Base-by-base conservation (phyloP, 2,329 filamentous ascomycete genomes). In the Juglanconis sp. region DNA sequence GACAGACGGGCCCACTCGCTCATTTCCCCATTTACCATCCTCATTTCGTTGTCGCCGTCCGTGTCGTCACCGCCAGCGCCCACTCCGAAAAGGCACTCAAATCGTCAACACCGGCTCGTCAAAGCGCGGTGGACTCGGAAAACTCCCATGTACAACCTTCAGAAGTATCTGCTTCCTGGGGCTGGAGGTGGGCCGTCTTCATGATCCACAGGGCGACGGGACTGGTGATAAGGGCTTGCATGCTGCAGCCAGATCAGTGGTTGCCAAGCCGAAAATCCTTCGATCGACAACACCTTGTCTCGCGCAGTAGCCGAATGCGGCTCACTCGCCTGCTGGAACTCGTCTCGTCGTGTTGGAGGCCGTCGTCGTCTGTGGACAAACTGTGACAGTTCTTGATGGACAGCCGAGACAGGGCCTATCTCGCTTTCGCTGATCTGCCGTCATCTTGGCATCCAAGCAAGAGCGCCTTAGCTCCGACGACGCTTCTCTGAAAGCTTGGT, bases 221-320 rank as follows among this genome's bases (percentile, higher is more conserved):
- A 44, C 17, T 24, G 17, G 56, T 52, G 56, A 53, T 46, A 44
- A 36, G 13, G 56, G 11, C 48, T 57, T 61, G 50, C 59, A 51
- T 48, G 35, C 47, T 65, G 55, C 55, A 42, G 47, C 46, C 15
- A 32, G 51, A 56, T 56, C 58, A 49, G 17, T 24, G 17, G 17
- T 24, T 24, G 17, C 17, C 50, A 52, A 49, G 36, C 54, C 24
- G 42, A 47, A 57, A 24, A 50, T 53, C 53, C 53, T 47, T 42
- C 48, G 47, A 60, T 60, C 40, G 49, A 40, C 53, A 56, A 32
- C 24, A 35, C 24, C 40, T 31, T 59, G 44, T 48, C 57, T 59
- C 36, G 57, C 54, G 51, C 49, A 44, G 44, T 17, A 59, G 46
- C 57, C 51, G 51, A 59, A 24, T 24, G 17, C 17, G 17, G 17